phyloP scores from a whole-genome alignment of 176 grass and related monocot genomes.

The Oryza glumipatula region DNA sequence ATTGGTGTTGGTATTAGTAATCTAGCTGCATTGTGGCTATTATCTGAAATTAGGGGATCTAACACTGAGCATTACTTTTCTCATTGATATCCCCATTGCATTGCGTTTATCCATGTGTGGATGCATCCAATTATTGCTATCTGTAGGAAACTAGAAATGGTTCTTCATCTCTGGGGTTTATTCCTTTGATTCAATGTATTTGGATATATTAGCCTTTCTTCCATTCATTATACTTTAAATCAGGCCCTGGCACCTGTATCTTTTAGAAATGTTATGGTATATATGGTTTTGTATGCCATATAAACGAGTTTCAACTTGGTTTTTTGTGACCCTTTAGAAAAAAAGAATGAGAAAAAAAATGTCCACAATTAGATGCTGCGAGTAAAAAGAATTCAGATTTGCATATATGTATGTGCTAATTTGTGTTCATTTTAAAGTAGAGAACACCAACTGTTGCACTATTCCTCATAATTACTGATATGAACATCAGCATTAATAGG shows the following conservation, averaged over 20 bases:
- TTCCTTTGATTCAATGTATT: no score
- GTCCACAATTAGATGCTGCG: background rate
- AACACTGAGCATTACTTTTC: no score
- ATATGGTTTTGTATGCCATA: background rate
- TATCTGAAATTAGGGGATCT: no score
- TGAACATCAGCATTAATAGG: constrained; percentile 20
- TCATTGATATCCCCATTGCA: no score
- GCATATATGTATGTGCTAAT: background rate
- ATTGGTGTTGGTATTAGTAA: background rate
- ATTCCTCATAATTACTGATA: constrained; percentile 23
- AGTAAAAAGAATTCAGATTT: background rate
- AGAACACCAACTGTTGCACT: background rate
- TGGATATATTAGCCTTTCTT: background rate
- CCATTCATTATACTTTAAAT: background rate
- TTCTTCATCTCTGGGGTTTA: no score
- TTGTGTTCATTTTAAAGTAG: constrained; percentile 13
- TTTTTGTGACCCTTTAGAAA: background rate
- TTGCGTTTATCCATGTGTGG: no score
- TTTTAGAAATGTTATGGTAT: constrained; percentile 4
- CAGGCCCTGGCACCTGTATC: background rate
- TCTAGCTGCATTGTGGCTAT: background rate
- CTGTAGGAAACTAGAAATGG: no score
- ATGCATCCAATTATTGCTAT: no score
- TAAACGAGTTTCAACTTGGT: background rate
- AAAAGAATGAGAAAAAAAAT: background rate